Conservation (phyloP, 1,284 basidiomycete species). For the Singerocomus inundabilis region DNA sequence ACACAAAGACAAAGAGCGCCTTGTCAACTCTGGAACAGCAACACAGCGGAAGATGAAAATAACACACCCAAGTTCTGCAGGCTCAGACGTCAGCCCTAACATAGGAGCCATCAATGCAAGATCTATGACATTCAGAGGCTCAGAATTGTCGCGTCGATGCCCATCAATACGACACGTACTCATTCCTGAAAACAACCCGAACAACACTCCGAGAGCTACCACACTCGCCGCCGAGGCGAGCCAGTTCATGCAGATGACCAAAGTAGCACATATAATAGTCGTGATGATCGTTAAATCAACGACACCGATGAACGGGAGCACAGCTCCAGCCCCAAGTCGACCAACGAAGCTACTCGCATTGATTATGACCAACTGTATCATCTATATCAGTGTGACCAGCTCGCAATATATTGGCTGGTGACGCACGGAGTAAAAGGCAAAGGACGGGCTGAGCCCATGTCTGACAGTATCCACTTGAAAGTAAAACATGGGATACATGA, state of each 20-base stretch:
- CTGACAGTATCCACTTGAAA: constrained; percentile 28
- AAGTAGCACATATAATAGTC: constrained; percentile 21
- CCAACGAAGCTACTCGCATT: constrained; percentile 43
- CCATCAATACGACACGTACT: constrained; percentile 4
- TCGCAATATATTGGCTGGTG: neutral
- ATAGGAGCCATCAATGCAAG: constrained; percentile 29
- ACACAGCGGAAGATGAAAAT: neutral
- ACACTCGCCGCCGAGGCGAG: constrained; percentile 41
- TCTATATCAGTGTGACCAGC: neutral
- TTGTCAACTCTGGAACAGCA: neutral
- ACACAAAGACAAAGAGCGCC: neutral
- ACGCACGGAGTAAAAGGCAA: constrained; percentile 33
- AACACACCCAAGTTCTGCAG: constrained; percentile 29
- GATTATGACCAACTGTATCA: constrained; percentile 42
- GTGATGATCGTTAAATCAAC: constrained; percentile 42
- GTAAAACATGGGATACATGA: no score
- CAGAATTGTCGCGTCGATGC: neutral
- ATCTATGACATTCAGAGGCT: constrained; percentile 7
- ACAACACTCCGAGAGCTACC: constrained; percentile 46
- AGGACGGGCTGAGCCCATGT: constrained; percentile 25
- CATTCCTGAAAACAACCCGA: constrained; percentile 50
- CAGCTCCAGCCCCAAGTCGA: constrained; percentile 36
- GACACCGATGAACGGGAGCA: constrained; percentile 39
- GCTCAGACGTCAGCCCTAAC: constrained; percentile 23
- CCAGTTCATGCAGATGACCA: constrained; percentile 43